phyloP scores from a whole-genome alignment of 129 eudicot genomes.

The Gnaphalium uliginosum region DNA sequence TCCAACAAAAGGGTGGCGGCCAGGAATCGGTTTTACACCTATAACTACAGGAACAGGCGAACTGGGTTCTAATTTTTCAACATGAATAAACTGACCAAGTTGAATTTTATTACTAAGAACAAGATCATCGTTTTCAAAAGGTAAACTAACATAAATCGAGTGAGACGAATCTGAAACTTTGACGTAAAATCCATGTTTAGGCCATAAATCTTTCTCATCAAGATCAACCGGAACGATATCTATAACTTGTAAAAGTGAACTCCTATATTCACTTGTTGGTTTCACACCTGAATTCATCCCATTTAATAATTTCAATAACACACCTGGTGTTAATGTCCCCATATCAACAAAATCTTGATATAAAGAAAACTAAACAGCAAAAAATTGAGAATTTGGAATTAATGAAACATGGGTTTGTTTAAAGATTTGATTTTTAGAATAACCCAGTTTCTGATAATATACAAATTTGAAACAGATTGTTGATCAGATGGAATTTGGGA shows the following conservation, averaged over 20 bases:
- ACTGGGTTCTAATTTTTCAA: slow-evolving; percentile 68
- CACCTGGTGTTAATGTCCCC: slow-evolving; percentile 80
- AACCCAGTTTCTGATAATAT: background rate
- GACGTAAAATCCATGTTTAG: slow-evolving; percentile 78
- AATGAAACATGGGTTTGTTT: slow-evolving; percentile 6
- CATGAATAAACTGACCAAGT: slow-evolving; percentile 82
- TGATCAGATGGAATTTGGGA: background rate
- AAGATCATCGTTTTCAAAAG: slow-evolving; percentile 77
- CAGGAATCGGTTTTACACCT: slow-evolving; percentile 80
- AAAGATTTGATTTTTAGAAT: background rate
- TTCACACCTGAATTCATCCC: slow-evolving; percentile 70
- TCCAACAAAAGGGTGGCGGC: slow-evolving; percentile 79
- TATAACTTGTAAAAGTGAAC: slow-evolving; percentile 70
- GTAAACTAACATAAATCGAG: slow-evolving; percentile 71
- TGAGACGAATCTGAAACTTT: slow-evolving; percentile 88
- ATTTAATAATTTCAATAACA: slow-evolving; percentile 62
- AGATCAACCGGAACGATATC: slow-evolving; percentile 90
- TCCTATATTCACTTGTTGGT: slow-evolving; percentile 68
- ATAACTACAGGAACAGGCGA: slow-evolving; percentile 81
- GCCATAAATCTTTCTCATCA: slow-evolving; percentile 75
- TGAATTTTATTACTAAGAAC: slow-evolving; percentile 78
- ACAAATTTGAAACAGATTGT: background rate
- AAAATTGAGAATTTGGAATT: background rate
- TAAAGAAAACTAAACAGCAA: background rate
- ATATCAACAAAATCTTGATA: slow-evolving; percentile 25